These are phyloP conservation scores for Malbranchea zuffiana DNA, from an alignment of 2,329 filamentous ascomycete genomes.

Conservation along the genomic window DNA sequence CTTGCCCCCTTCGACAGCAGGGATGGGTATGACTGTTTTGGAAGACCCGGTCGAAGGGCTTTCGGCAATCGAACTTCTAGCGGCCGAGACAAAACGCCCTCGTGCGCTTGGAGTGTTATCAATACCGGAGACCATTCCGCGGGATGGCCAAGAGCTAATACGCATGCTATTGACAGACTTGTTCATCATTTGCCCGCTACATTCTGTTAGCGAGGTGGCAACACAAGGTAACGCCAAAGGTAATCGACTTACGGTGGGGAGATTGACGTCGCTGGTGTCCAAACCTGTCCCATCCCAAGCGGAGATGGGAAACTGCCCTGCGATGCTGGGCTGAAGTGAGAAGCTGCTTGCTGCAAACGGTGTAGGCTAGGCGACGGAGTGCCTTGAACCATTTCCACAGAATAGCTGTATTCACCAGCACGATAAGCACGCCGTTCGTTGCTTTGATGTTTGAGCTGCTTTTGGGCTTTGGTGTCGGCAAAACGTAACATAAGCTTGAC, in stretches of 20 bases:
- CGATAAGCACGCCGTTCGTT: conserved; percentile 91
- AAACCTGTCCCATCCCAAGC: conserved; percentile 31
- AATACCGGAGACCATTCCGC: conserved; percentile 27
- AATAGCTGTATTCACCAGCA: conserved; percentile 79
- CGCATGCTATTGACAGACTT: conserved; percentile 27
- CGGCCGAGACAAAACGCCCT: conserved; percentile 20
- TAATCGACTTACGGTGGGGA: conserved; percentile 36
- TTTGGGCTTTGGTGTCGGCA: conserved; percentile 92
- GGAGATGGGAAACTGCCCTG: conserved; percentile 36
- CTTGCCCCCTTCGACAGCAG: conserved; percentile 22
- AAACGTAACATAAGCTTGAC: conserved; percentile 89
- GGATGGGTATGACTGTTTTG: conserved; percentile 25
- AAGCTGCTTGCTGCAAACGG: conserved; percentile 30
- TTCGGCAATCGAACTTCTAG: conserved; percentile 23
- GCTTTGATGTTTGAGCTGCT: conserved; percentile 90
- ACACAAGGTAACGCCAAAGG: conserved; percentile 1
- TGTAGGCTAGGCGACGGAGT: conserved; percentile 36
- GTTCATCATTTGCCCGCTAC: conserved; percentile 31
- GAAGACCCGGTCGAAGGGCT: conserved; percentile 28
- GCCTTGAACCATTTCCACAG: conserved; percentile 37
- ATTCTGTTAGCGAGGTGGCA: conserved; percentile 20
- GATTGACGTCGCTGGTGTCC: conserved; percentile 40
- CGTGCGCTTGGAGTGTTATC: conserved; percentile 32
- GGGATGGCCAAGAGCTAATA: conserved; percentile 30
- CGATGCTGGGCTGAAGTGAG: conserved; percentile 34